phyloP scores from a whole-genome alignment of 2,329 filamentous ascomycete genomes.

The Albophoma yamanashiensis region DNA sequence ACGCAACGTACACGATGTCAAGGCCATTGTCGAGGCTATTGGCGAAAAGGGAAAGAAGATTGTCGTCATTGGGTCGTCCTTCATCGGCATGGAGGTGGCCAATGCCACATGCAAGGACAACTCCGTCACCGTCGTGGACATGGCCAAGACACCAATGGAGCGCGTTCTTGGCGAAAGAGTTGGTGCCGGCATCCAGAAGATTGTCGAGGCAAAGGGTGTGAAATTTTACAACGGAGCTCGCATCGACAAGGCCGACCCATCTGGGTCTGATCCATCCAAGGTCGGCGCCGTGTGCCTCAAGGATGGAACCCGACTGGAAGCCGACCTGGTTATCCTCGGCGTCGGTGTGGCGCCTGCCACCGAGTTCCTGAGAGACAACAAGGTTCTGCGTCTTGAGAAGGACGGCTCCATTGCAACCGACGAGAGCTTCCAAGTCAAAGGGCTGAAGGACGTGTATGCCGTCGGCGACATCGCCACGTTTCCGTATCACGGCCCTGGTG shows the following conservation, averaged over 20 bases:
- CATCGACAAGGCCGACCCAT: conserved; percentile 75
- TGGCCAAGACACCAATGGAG: conserved; percentile 78
- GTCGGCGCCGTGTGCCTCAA: conserved; percentile 77
- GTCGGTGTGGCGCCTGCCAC: conserved; percentile 84
- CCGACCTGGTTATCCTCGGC: conserved; percentile 84
- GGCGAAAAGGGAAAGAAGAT: conserved; percentile 83
- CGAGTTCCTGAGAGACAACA: conserved; percentile 66
- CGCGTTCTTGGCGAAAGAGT: conserved; percentile 75
- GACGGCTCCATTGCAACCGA: conserved; percentile 83
- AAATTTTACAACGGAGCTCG: conserved; percentile 76
- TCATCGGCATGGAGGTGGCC: conserved; percentile 97
- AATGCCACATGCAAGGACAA: conserved; percentile 74
- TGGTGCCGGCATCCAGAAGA: conserved; percentile 67
- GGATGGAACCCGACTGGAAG: conserved; percentile 73
- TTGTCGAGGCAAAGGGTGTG: conserved; percentile 75
- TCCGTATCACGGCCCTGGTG: conserved; percentile 85
- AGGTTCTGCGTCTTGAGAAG: conserved; percentile 56
- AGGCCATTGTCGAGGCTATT: conserved; percentile 68
- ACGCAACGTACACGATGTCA: conserved; percentile 64
- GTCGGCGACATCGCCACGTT: conserved; percentile 93
- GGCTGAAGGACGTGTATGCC: conserved; percentile 76
- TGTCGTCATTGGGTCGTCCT: conserved; percentile 83
- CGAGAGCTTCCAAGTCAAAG: conserved; percentile 65
- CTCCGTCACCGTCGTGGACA: conserved; percentile 75
- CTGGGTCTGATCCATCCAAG: conserved; percentile 51